phyloP scores from a whole-genome alignment of 2,329 filamentous ascomycete species.

The Neofusicoccum sp. region DNA sequence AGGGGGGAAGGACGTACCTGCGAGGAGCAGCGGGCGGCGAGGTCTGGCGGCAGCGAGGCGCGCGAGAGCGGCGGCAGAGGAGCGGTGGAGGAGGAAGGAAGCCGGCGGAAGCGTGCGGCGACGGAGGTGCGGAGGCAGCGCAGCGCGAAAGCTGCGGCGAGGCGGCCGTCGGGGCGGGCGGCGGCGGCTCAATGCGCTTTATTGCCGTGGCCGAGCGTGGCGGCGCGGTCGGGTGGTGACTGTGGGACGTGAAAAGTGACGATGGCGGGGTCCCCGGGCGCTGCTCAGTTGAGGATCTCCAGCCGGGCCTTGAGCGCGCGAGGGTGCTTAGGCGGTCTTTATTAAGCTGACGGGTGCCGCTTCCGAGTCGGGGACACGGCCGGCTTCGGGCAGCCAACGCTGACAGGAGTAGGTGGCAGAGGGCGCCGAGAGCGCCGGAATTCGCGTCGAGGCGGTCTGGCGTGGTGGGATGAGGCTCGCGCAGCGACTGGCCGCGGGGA shows the following conservation, averaged over 20 bases:
- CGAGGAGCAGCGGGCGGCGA: background rate
- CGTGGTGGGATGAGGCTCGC: conserved; percentile 20
- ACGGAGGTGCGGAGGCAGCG: background rate
- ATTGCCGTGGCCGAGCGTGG: background rate
- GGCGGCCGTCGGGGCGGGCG: background rate
- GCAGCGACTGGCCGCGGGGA: conserved; percentile 11
- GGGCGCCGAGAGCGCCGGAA: conserved; percentile 22
- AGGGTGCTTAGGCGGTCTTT: conserved; percentile 16
- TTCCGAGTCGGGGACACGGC: conserved; percentile 13
- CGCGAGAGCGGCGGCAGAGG: conserved; percentile 29
- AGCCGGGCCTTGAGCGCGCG: conserved; percentile 9
- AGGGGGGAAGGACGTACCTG: conserved; percentile 16
- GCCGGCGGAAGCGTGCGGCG: conserved; percentile 14
- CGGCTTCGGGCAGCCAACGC: conserved; percentile 17
- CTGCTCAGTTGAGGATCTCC: conserved; percentile 20
- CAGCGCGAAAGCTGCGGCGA: conserved; percentile 1
- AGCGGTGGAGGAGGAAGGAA: conserved; percentile 30
- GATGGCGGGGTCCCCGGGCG: conserved; percentile 22
- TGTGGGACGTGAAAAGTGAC: conserved; percentile 13
- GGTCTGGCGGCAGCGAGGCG: background rate
- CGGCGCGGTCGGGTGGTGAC: background rate
- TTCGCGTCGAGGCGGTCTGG: conserved; percentile 20
- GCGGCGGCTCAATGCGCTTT: conserved; percentile 11
- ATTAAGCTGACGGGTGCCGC: conserved; percentile 18
- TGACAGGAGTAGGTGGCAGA: conserved; percentile 14